These are phyloP conservation scores for Novymonas esmeraldas DNA, from an alignment of 208 protist species.

Conservation along the genomic window DNA sequence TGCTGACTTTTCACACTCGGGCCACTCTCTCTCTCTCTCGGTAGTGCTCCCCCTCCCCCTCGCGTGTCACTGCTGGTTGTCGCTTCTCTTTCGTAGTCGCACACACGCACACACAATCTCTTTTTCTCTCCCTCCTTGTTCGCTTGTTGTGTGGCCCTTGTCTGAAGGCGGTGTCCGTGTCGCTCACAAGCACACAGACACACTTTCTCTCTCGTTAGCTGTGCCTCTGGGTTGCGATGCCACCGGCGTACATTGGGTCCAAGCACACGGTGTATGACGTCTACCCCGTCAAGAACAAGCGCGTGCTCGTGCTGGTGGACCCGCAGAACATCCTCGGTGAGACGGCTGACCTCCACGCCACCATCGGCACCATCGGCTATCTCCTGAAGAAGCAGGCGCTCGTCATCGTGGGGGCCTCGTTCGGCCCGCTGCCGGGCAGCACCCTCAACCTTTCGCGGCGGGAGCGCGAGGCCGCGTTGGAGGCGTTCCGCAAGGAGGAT, in stretches of 20 bases:
- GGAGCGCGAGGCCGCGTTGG: constrained; percentile 54
- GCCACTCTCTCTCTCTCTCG: too few relatives aligned
- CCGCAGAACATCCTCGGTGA: constrained; percentile 64
- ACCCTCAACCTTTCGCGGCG: constrained; percentile 45
- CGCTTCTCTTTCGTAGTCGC: too few relatives aligned
- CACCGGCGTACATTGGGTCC: constrained; percentile 48
- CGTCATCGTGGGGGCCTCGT: constrained; percentile 65
- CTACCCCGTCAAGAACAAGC: constrained; percentile 72
- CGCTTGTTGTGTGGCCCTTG: too few relatives aligned
- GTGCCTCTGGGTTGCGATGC: too few relatives aligned
- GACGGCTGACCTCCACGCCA: constrained; percentile 54
- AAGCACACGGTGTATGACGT: constrained; percentile 79
- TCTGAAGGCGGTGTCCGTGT: too few relatives aligned
- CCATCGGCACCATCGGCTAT: constrained; percentile 64
- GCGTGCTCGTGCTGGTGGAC: constrained; percentile 69
- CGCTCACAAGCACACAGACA: too few relatives aligned
- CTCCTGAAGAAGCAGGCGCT: constrained; percentile 55
- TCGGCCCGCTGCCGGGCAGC: constrained; percentile 55
- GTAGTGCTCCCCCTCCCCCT: too few relatives aligned
- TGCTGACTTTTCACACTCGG: too few relatives aligned
- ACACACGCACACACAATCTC: too few relatives aligned
- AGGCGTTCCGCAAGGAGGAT: constrained; percentile 64
- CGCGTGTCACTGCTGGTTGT: too few relatives aligned
- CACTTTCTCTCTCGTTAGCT: too few relatives aligned
- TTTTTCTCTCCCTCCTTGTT: too few relatives aligned